Percentiles rank a stretch among this genome's conserved stretches.
Conservation (phyloP, 208 protist genomes). For the Trypanosoma avium region DNA sequence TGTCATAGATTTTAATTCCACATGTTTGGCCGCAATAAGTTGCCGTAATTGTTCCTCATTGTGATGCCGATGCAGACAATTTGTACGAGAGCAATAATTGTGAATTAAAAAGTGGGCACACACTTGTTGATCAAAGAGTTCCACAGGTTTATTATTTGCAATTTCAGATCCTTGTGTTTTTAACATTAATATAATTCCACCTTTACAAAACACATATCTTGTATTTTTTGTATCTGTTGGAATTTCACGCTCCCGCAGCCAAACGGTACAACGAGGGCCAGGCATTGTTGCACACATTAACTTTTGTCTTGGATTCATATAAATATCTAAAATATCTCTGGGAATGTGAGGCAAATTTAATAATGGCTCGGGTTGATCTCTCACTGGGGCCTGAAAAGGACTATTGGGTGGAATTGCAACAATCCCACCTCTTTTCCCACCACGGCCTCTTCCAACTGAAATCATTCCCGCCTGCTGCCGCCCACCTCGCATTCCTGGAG, state of each 20-base stretch:
- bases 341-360: slow-evolving; percentile 38
- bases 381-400: slow-evolving; percentile 16
- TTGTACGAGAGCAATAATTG: slow-evolving; percentile 72
- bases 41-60: slow-evolving; percentile 70
- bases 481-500: not conserved
- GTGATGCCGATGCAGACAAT: slow-evolving; percentile 86
- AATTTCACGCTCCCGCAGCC: slow-evolving; percentile 66
- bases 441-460: slow-evolving; percentile 7
- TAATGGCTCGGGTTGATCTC: slow-evolving; percentile 27
- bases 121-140: slow-evolving; percentile 79
- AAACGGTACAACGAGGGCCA: slow-evolving; percentile 77
- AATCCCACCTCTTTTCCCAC: not conserved
- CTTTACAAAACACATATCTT: slow-evolving; percentile 75
- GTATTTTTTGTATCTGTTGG: slow-evolving; percentile 48
- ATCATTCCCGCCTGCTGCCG: not conserved
- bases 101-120: slow-evolving; percentile 88
- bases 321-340: slow-evolving; percentile 56
- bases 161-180: slow-evolving; percentile 72
- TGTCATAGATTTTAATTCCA: slow-evolving; percentile 74
- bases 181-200: slow-evolving; percentile 78
- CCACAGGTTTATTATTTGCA: slow-evolving; percentile 80
- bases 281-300: slow-evolving; percentile 83
- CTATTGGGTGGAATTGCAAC: not conserved
- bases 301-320: slow-evolving; percentile 66
- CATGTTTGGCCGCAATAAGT: slow-evolving; percentile 73